phyloP scores from a whole-genome alignment of 208 protist genomes.

The Willaertia magna region DNA sequence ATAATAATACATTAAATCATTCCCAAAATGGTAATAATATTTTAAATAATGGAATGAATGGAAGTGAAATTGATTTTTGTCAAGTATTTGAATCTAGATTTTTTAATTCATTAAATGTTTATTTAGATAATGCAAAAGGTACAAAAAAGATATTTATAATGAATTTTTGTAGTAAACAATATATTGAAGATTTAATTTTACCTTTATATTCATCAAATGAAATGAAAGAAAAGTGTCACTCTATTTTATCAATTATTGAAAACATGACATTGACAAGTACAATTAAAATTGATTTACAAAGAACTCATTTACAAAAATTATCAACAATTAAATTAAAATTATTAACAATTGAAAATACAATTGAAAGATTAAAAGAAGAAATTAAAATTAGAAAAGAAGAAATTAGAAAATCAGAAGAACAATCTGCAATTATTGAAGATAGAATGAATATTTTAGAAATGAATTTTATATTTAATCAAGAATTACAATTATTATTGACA shows the following conservation, averaged over 20 bases:
- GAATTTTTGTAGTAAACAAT: not conserved
- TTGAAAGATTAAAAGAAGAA: not conserved
- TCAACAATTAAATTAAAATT: not conserved
- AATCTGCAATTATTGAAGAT: not conserved
- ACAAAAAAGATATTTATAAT: not conserved
- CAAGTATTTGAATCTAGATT: not conserved
- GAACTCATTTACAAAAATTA: not conserved
- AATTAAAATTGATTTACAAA: not conserved
- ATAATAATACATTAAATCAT: too few species aligned
- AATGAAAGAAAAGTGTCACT: not conserved
- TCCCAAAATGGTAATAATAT: too few species aligned
- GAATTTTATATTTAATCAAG: too few species aligned
- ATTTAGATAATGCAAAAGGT: not conserved
- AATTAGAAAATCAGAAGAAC: not conserved
- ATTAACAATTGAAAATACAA: not conserved
- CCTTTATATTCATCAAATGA: not conserved
- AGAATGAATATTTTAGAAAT: not conserved
- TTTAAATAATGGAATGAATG: too few species aligned
- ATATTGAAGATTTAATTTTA: not conserved
- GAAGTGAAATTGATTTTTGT: not conserved
- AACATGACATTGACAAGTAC: not conserved
- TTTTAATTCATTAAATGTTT: not conserved
- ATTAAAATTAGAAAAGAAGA: not conserved
- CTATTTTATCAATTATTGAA: not conserved
- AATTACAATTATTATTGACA: not conserved